Evolutionary conservation across 2,329 filamentous ascomycete species (phyloP).

Genomic region (Cercospora sojina): DNA sequence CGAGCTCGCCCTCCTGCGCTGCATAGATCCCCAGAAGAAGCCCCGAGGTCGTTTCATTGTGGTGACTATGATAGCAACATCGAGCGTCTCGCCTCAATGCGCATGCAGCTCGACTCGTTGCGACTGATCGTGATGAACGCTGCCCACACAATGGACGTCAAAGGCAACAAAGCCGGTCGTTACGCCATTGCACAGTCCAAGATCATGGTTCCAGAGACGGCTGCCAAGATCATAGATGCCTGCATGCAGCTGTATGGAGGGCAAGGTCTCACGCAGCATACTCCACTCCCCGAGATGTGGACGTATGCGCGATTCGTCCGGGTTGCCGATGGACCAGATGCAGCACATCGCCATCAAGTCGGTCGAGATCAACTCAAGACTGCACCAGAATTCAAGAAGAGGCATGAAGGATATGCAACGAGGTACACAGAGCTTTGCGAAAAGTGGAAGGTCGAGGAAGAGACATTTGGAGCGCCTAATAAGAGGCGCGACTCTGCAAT

Average conservation of each 20-base stretch:
- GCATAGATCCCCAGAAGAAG: conserved; percentile 86
- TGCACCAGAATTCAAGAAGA: conserved; percentile 56
- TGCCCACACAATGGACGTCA: conserved; percentile 85
- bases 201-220: conserved; percentile 77
- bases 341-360: conserved; percentile 83
- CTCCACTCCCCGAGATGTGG: conserved; percentile 67
- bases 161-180: conserved; percentile 80
- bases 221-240: conserved; percentile 84
- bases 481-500: conserved; percentile 13
- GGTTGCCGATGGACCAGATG: conserved; percentile 76
- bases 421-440: conserved; percentile 35
- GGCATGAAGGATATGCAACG: conserved; percentile 62
- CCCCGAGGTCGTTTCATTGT: conserved; percentile 80
- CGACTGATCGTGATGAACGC: conserved; percentile 88
- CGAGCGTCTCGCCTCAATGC: conserved; percentile 86
- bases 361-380: conserved; percentile 75
- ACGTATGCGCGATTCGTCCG: conserved; percentile 35
- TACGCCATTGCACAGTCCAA: conserved; percentile 93
- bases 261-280: conserved; percentile 88
- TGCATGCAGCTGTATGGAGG: conserved; percentile 89
- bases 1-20: conserved; percentile 87
- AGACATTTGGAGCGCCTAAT: conserved; percentile 52
- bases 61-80: conserved; percentile 88
- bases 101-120: conserved; percentile 88
- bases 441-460: conserved; percentile 64